Evolutionary conservation across 305 asterid genomes (phyloP), one percentile per base, ranked within the genome.

Genomic region (Fraxinus ornus): DNA sequence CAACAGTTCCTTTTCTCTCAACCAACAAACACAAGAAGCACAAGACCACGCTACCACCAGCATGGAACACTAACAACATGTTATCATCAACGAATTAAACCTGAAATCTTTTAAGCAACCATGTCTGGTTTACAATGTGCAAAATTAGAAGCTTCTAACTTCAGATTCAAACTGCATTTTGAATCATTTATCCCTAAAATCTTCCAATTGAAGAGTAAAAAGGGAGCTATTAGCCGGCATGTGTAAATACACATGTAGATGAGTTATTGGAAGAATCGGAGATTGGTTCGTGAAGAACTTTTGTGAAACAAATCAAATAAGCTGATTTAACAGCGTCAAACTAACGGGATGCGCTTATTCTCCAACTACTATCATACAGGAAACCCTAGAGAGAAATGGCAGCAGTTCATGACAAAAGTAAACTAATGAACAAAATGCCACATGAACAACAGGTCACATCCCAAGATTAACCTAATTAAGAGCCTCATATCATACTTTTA

Each of bases 341-440:
- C 19, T 37, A 39, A 35, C 55, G 44, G 21, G 8, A 68, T 26
- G 44, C 6, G 2, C 8, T 26, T 13, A 80, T 35, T 22, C 21
- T 52, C 79, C 79, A 28, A 80, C 75, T 49, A 68, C 75, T 6
- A 77, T 77, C 6, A 7, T 15, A 72, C 39, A 44, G n/a, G 37
- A 9, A 75, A 26, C 55, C 77, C 39, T 32, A 12, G 28, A 57
- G n/a, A 64, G n/a, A 21, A n/a, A 2, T 3, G 39, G n/a, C 52
- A 60, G 49, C 47, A 26, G 41, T 73, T 78, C 39, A 60, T 35
- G 36, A 47, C 77, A 60, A 60, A 39, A 62, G 78, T 66, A 17
- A 15, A 7, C 49, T 55, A 75, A 68, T 39, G 47, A n/a, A 8
- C 24, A 44, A 79, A 9, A 33, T 21, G 70, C 35, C 33, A 26